These are phyloP conservation scores for Nevesoporus exiguus DNA, from an alignment of 768 basidiomycete genomes.

Conservation along the genomic window DNA sequence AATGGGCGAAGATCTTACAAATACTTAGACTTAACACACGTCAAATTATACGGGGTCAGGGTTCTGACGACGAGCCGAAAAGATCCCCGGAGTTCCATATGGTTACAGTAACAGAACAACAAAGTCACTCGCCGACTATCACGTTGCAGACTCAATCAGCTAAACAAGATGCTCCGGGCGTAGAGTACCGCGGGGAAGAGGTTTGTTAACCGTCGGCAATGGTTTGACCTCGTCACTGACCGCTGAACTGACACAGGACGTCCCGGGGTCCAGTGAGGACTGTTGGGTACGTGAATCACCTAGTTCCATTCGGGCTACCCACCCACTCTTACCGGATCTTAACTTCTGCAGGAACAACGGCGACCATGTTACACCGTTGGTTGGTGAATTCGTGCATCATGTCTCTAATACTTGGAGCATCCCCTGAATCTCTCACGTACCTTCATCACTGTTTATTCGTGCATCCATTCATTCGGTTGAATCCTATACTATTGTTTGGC, in stretches of 20 bases:
- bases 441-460: background rate
- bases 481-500: background rate
- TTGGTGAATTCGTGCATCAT: conserved; percentile 1
- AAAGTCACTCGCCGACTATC: background rate
- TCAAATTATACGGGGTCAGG: conserved; percentile 48
- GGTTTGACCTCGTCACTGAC: background rate
- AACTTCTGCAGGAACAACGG: background rate
- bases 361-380: conserved; percentile 8
- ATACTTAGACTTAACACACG: conserved; percentile 56
- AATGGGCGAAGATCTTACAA: conserved; percentile 9
- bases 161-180: background rate
- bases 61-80: conserved; percentile 43
- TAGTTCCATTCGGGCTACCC: background rate
- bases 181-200: background rate
- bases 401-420: background rate
- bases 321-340: background rate
- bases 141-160: conserved; percentile 1
- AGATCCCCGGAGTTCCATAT: conserved; percentile 29
- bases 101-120: conserved; percentile 6
- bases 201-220: conserved; percentile 3
- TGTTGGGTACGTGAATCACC: conserved; percentile 3
- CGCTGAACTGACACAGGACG: background rate
- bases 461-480: background rate
- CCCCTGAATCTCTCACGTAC: background rate
- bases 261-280: background rate